Conservation (phyloP, 495 filamentous ascomycete genomes). For the Pseudoneurospora amorphoporcata region DNA sequence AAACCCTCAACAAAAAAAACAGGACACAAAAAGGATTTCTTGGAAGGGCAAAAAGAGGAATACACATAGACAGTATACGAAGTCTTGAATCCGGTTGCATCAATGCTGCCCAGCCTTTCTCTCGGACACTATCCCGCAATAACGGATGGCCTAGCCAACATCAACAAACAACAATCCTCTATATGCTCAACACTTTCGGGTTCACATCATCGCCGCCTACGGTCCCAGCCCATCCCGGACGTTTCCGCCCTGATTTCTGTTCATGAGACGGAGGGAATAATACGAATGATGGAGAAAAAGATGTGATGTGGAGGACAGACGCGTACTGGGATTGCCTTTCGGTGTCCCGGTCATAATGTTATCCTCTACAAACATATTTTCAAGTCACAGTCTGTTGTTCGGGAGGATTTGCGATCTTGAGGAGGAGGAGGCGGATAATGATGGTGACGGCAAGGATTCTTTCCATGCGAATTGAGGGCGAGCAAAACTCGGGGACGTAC, state of each 20-base stretch:
- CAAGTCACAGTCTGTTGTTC: neutral
- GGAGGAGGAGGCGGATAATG: neutral
- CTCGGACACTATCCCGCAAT: no score
- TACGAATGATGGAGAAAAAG: neutral
- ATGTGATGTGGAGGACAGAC: neutral
- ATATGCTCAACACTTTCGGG: neutral
- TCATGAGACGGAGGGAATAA: neutral
- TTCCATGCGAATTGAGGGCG: neutral
- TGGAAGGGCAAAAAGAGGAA: neutral
- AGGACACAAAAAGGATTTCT: neutral
- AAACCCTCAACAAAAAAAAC: neutral
- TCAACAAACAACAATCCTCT: neutral
- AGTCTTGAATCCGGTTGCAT: neutral
- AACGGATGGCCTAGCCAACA: no score
- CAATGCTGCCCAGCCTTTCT: no score
- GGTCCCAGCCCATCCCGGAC: neutral
- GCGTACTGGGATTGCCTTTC: neutral
- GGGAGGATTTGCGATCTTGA: neutral
- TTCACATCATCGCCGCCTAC: neutral
- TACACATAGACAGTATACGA: neutral
- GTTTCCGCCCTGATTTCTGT: neutral
- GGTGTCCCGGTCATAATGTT: neutral
- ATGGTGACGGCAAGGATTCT: neutral
- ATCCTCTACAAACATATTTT: neutral
- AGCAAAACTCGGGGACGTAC: neutral